phyloP scores from a whole-genome alignment of 2,329 filamentous ascomycete genomes.

The Fusarium concolor region DNA sequence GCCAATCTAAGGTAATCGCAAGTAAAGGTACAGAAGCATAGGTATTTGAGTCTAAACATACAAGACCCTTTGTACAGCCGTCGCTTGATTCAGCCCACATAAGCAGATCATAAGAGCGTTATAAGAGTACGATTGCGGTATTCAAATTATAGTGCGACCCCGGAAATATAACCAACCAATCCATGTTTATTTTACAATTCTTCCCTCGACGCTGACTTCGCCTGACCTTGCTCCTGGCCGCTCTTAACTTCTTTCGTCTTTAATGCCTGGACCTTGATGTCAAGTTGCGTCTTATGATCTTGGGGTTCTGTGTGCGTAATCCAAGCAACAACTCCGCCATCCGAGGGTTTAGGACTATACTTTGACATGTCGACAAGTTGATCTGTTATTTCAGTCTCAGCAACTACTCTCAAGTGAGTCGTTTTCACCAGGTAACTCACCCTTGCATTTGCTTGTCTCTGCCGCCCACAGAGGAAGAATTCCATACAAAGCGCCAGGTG shows the following conservation, averaged over 20 bases:
- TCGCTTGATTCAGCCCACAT: not conserved
- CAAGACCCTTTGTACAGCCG: slow-evolving; percentile 19
- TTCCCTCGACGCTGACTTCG: slow-evolving; percentile 36
- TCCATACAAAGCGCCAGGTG: slow-evolving; percentile 63
- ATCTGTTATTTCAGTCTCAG: slow-evolving; percentile 34
- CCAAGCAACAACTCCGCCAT: slow-evolving; percentile 49
- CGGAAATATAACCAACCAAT: not conserved
- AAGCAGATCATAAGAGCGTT: slow-evolving; percentile 2
- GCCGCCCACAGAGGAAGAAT: slow-evolving; percentile 63
- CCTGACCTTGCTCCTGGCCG: slow-evolving; percentile 11
- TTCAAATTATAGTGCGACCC: not conserved
- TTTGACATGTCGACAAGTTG: slow-evolving; percentile 46
- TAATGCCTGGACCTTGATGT: slow-evolving; percentile 52
- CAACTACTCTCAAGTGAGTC: not conserved
- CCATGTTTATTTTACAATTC: slow-evolving; percentile 37
- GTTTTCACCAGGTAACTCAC: slow-evolving; percentile 44
- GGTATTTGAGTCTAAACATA: not conserved
- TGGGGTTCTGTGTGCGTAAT: slow-evolving; percentile 47
- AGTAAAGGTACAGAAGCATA: not conserved
- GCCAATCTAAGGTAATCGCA: not conserved
- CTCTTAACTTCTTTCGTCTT: slow-evolving; percentile 41
- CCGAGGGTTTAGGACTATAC: slow-evolving; percentile 44
- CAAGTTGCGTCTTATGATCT: slow-evolving; percentile 51
- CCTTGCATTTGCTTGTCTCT: slow-evolving; percentile 56
- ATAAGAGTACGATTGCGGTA: not conserved